These are phyloP conservation scores for Talaromyces liani DNA, from an alignment of 495 filamentous ascomycete species.

Conservation along the genomic window DNA sequence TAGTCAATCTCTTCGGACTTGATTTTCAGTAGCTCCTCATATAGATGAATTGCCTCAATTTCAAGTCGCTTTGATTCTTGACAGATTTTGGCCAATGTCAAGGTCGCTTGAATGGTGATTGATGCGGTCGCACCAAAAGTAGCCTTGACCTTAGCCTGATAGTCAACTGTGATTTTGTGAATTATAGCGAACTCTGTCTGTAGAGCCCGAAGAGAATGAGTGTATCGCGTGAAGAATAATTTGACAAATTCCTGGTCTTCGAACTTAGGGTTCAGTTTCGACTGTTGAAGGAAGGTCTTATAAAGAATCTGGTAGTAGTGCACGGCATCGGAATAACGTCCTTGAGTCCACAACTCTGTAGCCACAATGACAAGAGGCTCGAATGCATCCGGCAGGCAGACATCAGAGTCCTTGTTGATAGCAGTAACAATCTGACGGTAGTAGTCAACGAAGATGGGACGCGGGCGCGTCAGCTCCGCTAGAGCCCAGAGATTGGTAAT, in stretches of 20 bases:
- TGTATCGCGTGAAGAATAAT: slow-evolving; percentile 26
- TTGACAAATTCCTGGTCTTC: slow-evolving; percentile 23
- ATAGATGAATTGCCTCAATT: slow-evolving; percentile 22
- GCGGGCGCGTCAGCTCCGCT: slow-evolving; percentile 28
- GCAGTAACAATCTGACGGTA: slow-evolving; percentile 28
- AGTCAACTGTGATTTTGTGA: slow-evolving; percentile 29
- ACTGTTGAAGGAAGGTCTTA: slow-evolving; percentile 22
- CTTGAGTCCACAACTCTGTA: slow-evolving; percentile 30
- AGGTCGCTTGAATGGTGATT: slow-evolving; percentile 27
- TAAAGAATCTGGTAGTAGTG: slow-evolving; percentile 25
- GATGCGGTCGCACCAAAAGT: slow-evolving; percentile 26
- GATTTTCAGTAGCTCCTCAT: slow-evolving; percentile 24
- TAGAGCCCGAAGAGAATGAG: slow-evolving; percentile 23
- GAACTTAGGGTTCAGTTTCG: slow-evolving; percentile 23
- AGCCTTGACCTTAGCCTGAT: slow-evolving; percentile 23
- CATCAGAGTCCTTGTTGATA: slow-evolving; percentile 26
- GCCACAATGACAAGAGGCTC: slow-evolving; percentile 29
- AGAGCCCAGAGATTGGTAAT: slow-evolving; percentile 28
- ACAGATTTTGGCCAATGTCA: slow-evolving; percentile 29
- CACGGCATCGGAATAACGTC: slow-evolving; percentile 27
- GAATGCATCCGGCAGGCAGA: slow-evolving; percentile 25
- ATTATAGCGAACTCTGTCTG: slow-evolving; percentile 22
- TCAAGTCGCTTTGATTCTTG: slow-evolving; percentile 30
- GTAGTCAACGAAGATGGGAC: slow-evolving; percentile 27
- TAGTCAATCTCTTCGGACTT: slow-evolving; percentile 21